Evolutionary conservation across 352 stramenopile species (phyloP), one percentile per base, ranked within the genome.

Genomic region (Globisporangium nodosum): DNA sequence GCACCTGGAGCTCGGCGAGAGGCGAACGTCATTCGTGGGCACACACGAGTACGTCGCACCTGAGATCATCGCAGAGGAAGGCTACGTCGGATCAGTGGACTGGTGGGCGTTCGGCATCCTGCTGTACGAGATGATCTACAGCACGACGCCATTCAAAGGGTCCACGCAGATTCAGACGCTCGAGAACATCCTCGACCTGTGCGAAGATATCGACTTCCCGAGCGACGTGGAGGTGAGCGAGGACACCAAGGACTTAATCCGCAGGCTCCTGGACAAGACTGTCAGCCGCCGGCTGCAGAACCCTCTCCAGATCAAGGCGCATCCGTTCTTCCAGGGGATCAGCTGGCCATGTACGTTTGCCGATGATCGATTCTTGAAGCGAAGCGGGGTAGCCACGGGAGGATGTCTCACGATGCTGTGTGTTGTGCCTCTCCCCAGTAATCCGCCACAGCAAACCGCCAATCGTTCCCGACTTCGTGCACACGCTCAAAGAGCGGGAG

Each of bases 281-380:
- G 59, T 68, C 16, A 43, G 27, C 40, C 61, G 74, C 48, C 68
- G 97, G 18, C 64, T 98, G 12, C 96, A 97, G 66, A 83, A 98
- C 50, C 85, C 91, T 66, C 71, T 86, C 31, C 73, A 97, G 31
- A 97, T 98, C 58, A 93, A 97, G 75, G 73, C 74, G 33, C 94
- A 98, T 70, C 79, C 87, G 45, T 98, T 90, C 73, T 98, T 98
- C 69, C 70, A 70, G 51, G 74, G 81, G 8, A 58, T 94, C n/a
- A 78, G 96, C 50, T 97, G 87, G 87, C 83, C 96, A 58, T 63
- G 78, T 68, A 85, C 88, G 70, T 62, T n/a, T 20, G 11, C n/a
- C 5, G 16, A 7, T 48, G 11, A n/a, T 24, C 2, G 7, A 8
- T 21, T 3, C 8, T 8, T 15, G 43, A 50, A 48, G 43, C 15